Evolutionary conservation across 139 green algal genomes (phyloP), one percentile per base, ranked within the genome.

Genomic region (Edaphochlamys debaryana): DNA sequence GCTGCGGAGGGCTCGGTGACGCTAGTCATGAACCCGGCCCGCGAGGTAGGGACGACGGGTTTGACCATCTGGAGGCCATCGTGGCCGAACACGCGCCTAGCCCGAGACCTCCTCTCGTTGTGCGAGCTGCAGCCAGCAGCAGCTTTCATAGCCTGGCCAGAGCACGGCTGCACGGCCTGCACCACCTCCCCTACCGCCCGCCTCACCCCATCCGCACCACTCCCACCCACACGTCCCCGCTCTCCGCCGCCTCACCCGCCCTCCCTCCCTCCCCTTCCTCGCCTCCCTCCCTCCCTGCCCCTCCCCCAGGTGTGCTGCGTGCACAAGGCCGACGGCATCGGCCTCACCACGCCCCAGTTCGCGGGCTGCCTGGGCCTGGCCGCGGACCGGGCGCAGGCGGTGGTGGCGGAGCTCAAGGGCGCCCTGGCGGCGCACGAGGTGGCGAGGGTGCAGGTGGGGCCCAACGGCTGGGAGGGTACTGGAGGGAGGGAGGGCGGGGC

Each of bases 301-400:
- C 45, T 9, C 45, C 79, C 85, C 20, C 92, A 98, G 89, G 74
- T 98, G 60, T 98, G 95, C 80, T 90, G 91, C 19, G 81, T 96
- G 58, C 91, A 96, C 56, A 97, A 98, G 87, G 87, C 89, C 8
- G 84, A 90, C 19, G 93, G 94, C 38, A 81, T 92, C 45, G 93
- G 90, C 2, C 79, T 98, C 25, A 73, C 64, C 13, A 37, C 76
- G 4, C 19, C 72, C 32, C 80, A 95, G 87, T 71, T 96, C 17
- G 68, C 87, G 81, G 69, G 66, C 58, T 82, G 69, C 20, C 60
- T 80, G 71, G 48, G 67, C 17, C 32, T 89, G 77, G 78, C 85
- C 36, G 70, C 48, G 32, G 50, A 79, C 22, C 69, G 87, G 77
- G 80, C 83, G 27, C 87, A 88, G 66, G 87, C 90, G 41, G n/a